phyloP scores from a whole-genome alignment of 768 basidiomycete genomes.

The Podaxis carcinomalis region DNA sequence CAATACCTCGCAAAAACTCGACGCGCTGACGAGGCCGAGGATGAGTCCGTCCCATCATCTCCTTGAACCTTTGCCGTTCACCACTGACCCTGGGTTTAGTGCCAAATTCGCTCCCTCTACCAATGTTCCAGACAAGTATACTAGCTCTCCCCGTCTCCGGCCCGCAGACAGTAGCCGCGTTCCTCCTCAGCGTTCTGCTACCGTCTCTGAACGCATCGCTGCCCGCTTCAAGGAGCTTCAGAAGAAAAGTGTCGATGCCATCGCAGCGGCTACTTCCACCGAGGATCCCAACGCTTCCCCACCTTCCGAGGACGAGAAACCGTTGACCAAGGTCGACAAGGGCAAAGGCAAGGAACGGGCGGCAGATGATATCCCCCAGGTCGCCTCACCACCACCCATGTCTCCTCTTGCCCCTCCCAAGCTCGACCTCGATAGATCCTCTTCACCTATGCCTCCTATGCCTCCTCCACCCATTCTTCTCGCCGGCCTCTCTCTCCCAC shows the following conservation, averaged over 20 bases:
- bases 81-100: conserved; percentile 33
- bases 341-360: conserved; percentile 66
- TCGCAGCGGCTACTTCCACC: conserved; percentile 25
- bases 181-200: conserved; percentile 62
- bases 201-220: conserved; percentile 84
- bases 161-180: conserved; percentile 45
- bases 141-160: conserved; percentile 67
- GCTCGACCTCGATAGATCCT: conserved; percentile 21
- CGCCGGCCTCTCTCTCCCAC: conserved; percentile 68
- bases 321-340: conserved; percentile 68
- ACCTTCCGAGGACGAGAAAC: conserved; percentile 28
- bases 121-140: conserved; percentile 67
- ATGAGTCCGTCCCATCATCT: conserved; percentile 65
- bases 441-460: conserved; percentile 26
- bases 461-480: conserved; percentile 56
- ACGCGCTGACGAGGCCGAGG: conserved; percentile 87
- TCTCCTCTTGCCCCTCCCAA: conserved; percentile 59
- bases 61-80: conserved; percentile 12
- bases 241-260: conserved; percentile 42
- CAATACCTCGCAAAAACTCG: conserved; percentile 75
- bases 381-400: conserved; percentile 57
- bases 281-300: conserved; percentile 27
- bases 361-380: conserved; percentile 36
- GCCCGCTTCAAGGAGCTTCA: conserved; percentile 80
- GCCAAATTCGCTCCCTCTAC: conserved; percentile 82